Percentiles rank a stretch among this genome's conserved stretches.
Evolutionary conservation across 495 filamentous ascomycete species (phyloP).

Genomic region (Astrocystis sublimbata): DNA sequence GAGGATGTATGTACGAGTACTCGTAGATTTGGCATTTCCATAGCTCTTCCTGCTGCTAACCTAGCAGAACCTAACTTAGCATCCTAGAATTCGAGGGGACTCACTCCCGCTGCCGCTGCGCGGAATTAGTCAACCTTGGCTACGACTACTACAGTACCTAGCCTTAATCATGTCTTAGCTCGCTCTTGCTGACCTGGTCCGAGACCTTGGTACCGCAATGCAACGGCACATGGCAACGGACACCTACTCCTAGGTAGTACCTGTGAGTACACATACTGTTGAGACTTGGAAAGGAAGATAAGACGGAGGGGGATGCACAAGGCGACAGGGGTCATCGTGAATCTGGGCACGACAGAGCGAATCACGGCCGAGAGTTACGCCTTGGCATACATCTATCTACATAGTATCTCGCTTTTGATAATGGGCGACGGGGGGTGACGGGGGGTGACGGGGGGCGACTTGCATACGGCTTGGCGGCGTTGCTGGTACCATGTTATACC

Average conservation of each 20-base stretch:
- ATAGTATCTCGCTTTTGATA: too few species aligned
- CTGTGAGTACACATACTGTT: too few species aligned
- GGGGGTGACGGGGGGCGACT: neutral
- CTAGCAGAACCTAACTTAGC: neutral
- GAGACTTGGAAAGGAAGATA: neutral
- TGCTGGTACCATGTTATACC: too few species aligned
- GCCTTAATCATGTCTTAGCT: too few species aligned
- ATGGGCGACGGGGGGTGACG: neutral
- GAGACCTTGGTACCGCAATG: conserved; percentile 8
- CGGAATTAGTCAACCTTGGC: neutral
- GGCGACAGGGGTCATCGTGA: neutral
- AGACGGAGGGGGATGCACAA: neutral
- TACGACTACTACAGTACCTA: too few species aligned
- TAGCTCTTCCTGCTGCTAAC: neutral
- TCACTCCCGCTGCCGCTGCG: neutral
- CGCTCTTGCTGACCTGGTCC: neutral
- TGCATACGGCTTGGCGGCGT: neutral
- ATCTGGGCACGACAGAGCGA: conserved; percentile 6
- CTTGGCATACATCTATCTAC: conserved; percentile 7
- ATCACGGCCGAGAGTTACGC: conserved; percentile 6
- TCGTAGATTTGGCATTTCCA: neutral
- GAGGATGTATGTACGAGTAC: too few species aligned
- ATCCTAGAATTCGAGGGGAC: neutral
- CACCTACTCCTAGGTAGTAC: too few species aligned
- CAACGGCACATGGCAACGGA: too few species aligned